Conservation (phyloP, 176 grass and related monocot genomes). For the bread wheat (Triticum aestivum) region DNA sequence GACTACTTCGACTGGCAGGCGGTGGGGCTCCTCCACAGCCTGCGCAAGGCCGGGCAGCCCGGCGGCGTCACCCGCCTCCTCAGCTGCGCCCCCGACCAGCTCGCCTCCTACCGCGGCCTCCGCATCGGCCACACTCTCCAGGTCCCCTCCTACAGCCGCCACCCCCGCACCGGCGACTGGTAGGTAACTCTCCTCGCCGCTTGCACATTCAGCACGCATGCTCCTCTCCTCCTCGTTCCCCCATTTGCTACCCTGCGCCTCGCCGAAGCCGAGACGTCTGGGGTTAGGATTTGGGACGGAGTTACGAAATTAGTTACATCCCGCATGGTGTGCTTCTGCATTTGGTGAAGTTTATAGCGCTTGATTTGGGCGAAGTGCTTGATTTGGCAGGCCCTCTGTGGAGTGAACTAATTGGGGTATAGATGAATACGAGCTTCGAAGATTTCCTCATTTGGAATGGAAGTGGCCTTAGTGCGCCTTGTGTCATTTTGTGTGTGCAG, state of each 20-base stretch:
- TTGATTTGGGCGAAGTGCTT: neutral
- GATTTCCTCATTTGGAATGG: neutral
- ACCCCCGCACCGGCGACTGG: constrained; percentile 93
- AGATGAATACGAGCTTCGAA: neutral
- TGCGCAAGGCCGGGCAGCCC: constrained; percentile 73
- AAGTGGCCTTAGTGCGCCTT: neutral
- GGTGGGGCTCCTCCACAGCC: constrained; percentile 88
- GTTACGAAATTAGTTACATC: neutral
- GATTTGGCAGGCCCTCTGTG: neutral
- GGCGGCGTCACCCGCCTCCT: constrained; percentile 82
- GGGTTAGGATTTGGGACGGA: neutral
- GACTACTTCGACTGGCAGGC: constrained; percentile 99
- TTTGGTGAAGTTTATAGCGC: neutral
- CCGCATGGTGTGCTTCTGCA: neutral
- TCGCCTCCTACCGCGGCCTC: constrained; percentile 67
- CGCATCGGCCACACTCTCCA: constrained; percentile 73
- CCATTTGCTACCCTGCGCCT: neutral
- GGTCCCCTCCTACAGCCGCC: constrained; percentile 83
- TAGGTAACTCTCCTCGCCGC: constrained; percentile 56
- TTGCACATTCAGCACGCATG: neutral
- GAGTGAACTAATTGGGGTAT: neutral
- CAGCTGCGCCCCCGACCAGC: constrained; percentile 71
- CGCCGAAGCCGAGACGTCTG: neutral
- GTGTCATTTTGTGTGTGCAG: constrained; percentile 40
- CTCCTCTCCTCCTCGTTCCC: neutral